phyloP scores from a whole-genome alignment of 371 early-diverging fungal species.

The Mucor piriformis region DNA sequence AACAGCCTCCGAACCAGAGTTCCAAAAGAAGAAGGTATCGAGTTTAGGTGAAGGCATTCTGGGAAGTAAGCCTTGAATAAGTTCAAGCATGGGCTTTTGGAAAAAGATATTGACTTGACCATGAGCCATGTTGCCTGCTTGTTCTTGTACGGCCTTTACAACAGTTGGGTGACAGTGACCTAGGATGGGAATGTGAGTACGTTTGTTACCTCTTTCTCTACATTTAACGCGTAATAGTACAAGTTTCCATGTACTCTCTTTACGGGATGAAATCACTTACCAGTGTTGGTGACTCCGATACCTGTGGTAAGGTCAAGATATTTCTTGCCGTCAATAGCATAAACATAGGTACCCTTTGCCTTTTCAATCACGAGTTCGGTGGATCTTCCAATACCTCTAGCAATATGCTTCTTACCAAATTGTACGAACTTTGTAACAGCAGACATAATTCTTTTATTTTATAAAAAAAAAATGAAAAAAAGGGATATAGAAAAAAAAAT shows the following conservation, averaged over 20 bases:
- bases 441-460: slow-evolving; percentile 26
- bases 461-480: slow-evolving; percentile 5
- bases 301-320: slow-evolving; percentile 62
- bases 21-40: slow-evolving; percentile 63
- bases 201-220: neutral
- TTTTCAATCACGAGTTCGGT: slow-evolving; percentile 55
- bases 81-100: slow-evolving; percentile 60
- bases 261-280: slow-evolving; percentile 21
- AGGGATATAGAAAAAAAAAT: neutral
- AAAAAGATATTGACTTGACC: slow-evolving; percentile 59
- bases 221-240: neutral
- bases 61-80: slow-evolving; percentile 47
- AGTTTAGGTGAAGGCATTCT: slow-evolving; percentile 52
- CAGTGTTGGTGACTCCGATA: slow-evolving; percentile 62
- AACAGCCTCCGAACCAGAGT: slow-evolving; percentile 65
- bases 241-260: neutral
- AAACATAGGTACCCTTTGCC: slow-evolving; percentile 54
- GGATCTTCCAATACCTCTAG: slow-evolving; percentile 52
- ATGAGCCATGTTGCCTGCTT: slow-evolving; percentile 54
- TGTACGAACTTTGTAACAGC: slow-evolving; percentile 42
- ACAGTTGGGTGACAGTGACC: slow-evolving; percentile 60
- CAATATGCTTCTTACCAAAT: slow-evolving; percentile 53
- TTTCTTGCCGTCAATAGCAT: slow-evolving; percentile 52
- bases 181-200: neutral
- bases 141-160: slow-evolving; percentile 64